These are phyloP conservation scores for Oryza coarctata DNA, from an alignment of 176 grass and related monocot species.

Conservation along the genomic window DNA sequence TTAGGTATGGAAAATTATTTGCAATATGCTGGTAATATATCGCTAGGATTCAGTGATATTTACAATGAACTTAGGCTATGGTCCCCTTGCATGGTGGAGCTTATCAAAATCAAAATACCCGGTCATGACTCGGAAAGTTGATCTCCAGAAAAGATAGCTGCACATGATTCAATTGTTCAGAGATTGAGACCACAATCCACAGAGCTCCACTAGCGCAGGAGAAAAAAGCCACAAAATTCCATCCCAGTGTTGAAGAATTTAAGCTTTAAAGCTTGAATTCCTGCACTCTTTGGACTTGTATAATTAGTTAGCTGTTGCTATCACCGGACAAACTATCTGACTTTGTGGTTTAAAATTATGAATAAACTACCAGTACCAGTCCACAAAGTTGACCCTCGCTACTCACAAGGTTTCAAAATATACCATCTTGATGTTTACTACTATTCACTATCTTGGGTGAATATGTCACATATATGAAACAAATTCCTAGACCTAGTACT, in stretches of 20 bases:
- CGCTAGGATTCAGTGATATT: not conserved
- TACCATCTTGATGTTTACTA: not conserved
- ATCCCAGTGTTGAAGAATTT: not conserved
- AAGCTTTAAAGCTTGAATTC: not conserved
- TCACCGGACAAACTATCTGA: slow-evolving; percentile 25
- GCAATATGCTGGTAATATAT: not conserved
- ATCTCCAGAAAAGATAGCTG: not conserved
- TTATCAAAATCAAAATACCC: not conserved
- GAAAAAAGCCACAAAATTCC: not conserved
- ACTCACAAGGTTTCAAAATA: not conserved
- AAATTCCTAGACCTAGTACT: not conserved
- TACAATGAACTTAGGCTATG: slow-evolving; percentile 10
- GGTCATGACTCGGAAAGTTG: not conserved
- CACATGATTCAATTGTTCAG: slow-evolving; percentile 6
- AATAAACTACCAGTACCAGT: not conserved
- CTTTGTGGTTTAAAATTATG: slow-evolving; percentile 1
- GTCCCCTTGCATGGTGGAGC: slow-evolving; percentile 4
- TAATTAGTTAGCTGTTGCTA: slow-evolving; percentile 27
- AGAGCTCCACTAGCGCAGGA: not conserved
- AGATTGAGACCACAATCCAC: not conserved
- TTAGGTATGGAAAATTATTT: not conserved
- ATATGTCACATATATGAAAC: not conserved
- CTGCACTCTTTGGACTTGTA: not conserved
- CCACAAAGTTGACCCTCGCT: slow-evolving; percentile 16
- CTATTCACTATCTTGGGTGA: not conserved